Conservation (phyloP, 2,329 filamentous ascomycete genomes). For the Lasiodiplodia sp. region DNA sequence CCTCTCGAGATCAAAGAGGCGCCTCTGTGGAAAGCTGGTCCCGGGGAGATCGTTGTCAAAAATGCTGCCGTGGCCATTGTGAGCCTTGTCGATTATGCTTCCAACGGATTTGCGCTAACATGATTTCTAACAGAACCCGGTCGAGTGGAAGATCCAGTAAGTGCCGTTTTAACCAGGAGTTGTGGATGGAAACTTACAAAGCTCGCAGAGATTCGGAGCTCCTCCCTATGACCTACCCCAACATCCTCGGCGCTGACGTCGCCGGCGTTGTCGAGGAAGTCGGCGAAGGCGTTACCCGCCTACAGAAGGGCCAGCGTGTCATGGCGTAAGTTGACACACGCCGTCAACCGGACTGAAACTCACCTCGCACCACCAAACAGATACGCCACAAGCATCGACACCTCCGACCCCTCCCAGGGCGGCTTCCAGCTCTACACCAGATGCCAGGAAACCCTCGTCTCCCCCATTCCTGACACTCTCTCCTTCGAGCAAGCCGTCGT, state of each 20-base stretch:
- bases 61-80: conserved; percentile 42
- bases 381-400: conserved; percentile 35
- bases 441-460: conserved; percentile 40
- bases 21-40: conserved; percentile 39
- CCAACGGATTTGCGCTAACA: not conserved
- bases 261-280: conserved; percentile 47
- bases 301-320: conserved; percentile 19
- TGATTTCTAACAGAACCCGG: conserved; percentile 5
- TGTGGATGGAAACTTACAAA: no score
- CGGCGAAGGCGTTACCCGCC: conserved; percentile 33
- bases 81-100: not conserved
- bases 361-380: not conserved
- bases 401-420: conserved; percentile 35
- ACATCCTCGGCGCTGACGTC: conserved; percentile 47
- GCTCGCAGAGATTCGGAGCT: not conserved
- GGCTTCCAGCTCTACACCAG: conserved; percentile 47
- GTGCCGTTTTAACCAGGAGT: conserved; percentile 27
- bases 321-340: conserved; percentile 2
- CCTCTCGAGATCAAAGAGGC: conserved; percentile 42
- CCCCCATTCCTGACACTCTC: conserved; percentile 48
- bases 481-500: conserved; percentile 50
- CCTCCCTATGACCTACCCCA: conserved; percentile 37
- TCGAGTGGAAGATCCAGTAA: conserved; percentile 22
- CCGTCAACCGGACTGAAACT: not conserved
- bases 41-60: conserved; percentile 43